Evolutionary conservation across 352 stramenopile species (phyloP), one percentile per base, ranked within the genome.

Genomic region (Lagenidium giganteum): DNA sequence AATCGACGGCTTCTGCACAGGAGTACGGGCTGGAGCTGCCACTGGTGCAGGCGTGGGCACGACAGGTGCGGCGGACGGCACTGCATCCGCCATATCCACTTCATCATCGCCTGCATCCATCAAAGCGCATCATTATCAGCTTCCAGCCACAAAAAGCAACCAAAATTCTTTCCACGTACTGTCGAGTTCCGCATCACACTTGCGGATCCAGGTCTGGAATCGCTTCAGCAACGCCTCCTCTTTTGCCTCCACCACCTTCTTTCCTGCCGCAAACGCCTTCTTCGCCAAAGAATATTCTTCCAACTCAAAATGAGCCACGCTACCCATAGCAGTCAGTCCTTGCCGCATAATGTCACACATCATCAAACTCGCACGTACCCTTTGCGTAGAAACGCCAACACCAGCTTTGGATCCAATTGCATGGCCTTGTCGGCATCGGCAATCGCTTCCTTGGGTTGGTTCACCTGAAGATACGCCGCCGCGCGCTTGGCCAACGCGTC

Each of bases 201-300:
- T 95, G 52, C 86, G 75, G 42, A 94, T 74, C 81, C 83, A 95
- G 21, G 70, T 93, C 55, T 81, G 76, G 47, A 93, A 87, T 11
- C 64, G 70, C 42, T 77, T 80, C 11, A 45, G 34, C 11, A 87
- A 42, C 18, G 41, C 26, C 16, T 81, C 58, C 16, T 75, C 65
- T 0, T 31, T 25, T 22, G 57, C 54, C 33, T 47, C 39, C 1
- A 58, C 53, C 0, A 65, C 26, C 5, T 64, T 30, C 44, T 84
- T 84, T 23, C 80, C 82, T 2, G 28, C 29, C 21, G 61, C 42
- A 42, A 95, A 94, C 13, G 70, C 61, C 40, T 49, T 62, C 44
- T 88, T 87, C 16, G 85, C 79, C 0, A 67, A 61, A 3, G 46
- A 23, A 36, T 71, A 95, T 25, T 87, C 53, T 35, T 95, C 82